These are phyloP conservation scores for Yarrowia galli DNA, from an alignment of 1,139 yeast species.

Conservation along the genomic window DNA sequence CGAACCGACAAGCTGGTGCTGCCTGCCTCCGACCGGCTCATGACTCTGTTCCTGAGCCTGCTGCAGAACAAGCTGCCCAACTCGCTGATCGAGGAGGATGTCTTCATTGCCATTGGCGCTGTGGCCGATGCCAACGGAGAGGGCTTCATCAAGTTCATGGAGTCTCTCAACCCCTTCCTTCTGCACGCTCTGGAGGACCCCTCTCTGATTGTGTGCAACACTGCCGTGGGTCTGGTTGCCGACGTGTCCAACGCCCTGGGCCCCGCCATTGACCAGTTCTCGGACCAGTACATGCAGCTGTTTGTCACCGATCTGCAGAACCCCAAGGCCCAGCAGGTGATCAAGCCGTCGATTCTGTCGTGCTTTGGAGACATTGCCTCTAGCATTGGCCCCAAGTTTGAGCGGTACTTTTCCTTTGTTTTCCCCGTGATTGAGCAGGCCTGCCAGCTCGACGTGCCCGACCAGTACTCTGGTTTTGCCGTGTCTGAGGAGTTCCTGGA, in stretches of 20 bases:
- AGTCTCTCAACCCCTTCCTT: conserved; percentile 80
- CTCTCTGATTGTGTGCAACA: conserved; percentile 80
- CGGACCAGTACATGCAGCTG: conserved; percentile 80
- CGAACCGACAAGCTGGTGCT: conserved; percentile 73
- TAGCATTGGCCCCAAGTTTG: conserved; percentile 77
- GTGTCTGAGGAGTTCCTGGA: conserved; percentile 75
- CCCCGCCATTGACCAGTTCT: conserved; percentile 70
- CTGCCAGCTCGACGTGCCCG: conserved; percentile 58
- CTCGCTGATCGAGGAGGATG: conserved; percentile 90
- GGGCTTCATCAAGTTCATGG: conserved; percentile 76
- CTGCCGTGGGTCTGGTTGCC: conserved; percentile 96
- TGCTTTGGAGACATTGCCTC: conserved; percentile 97
- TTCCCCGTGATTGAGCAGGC: conserved; percentile 74
- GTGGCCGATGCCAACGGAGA: conserved; percentile 80
- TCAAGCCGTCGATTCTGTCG: conserved; percentile 88
- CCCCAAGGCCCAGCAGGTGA: conserved; percentile 72
- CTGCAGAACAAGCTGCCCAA: conserved; percentile 65
- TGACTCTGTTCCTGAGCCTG: conserved; percentile 80
- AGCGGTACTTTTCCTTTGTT: conserved; percentile 77
- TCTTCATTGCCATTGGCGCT: conserved; percentile 89
- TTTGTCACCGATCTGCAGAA: conserved; percentile 75
- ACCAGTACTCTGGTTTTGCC: conserved; percentile 48
- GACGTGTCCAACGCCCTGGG: conserved; percentile 95
- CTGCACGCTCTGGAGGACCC: conserved; percentile 79
- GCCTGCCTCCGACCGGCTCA: conserved; percentile 79